phyloP scores from a whole-genome alignment of 2,329 filamentous ascomycete genomes.

The Diaporthe sp. region DNA sequence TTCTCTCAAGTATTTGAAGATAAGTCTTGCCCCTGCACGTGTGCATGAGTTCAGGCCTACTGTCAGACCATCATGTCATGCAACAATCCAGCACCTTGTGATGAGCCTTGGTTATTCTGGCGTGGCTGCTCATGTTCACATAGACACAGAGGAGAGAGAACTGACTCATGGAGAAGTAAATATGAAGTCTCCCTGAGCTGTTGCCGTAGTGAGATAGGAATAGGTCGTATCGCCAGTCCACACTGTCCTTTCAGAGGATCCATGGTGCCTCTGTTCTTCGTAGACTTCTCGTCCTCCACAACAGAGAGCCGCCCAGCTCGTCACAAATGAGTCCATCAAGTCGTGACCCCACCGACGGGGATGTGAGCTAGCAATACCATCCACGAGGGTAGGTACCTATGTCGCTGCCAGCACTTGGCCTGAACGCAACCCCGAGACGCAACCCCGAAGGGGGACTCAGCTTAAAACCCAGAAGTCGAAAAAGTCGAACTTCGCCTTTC shows the following conservation, averaged over 20 bases:
- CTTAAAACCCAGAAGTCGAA: not conserved
- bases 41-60: not conserved
- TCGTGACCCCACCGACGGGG: not conserved
- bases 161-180: not conserved
- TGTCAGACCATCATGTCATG: too few relatives aligned
- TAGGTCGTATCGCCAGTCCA: not conserved
- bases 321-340: not conserved
- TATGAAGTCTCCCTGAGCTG: not conserved
- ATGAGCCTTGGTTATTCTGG: not conserved
- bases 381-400: not conserved
- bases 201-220: not conserved
- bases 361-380: not conserved
- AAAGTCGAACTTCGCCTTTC: not conserved
- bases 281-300: too few relatives aligned
- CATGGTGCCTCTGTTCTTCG: too few relatives aligned
- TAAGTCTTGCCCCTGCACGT: not conserved
- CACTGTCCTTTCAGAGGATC: not conserved
- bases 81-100: too few relatives aligned
- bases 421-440: constrained; percentile 3
- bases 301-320: not conserved
- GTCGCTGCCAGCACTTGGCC: not conserved
- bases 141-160: not conserved
- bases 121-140: not conserved
- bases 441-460: not conserved
- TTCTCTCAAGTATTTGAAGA: not conserved